Conservation (phyloP, 495 filamentous ascomycete genomes). For the Penicillium parvum region DNA sequence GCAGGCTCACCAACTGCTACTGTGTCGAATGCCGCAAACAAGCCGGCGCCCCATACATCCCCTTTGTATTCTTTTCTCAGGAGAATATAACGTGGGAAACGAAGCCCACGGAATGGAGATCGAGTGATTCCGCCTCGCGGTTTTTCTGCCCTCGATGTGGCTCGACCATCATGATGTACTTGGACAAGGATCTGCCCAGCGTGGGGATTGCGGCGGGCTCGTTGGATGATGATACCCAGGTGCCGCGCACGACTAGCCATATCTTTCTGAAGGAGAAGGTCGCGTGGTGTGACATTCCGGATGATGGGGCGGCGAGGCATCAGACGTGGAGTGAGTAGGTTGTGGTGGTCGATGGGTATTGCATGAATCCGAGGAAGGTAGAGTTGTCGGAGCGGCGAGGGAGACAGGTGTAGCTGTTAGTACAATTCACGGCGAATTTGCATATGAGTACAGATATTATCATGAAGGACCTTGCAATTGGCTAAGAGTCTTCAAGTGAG, state of each 20-base stretch:
- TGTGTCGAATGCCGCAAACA: conserved; percentile 28
- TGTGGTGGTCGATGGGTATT: not conserved
- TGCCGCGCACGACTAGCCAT: conserved; percentile 18
- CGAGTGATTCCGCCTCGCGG: conserved; percentile 20
- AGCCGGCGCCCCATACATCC: conserved; percentile 27
- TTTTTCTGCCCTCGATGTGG: conserved; percentile 29
- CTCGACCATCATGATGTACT: conserved; percentile 26
- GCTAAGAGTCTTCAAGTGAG: conserved; percentile 1
- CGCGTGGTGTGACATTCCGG: conserved; percentile 24
- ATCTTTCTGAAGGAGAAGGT: conserved; percentile 29
- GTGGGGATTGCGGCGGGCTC: conserved; percentile 26
- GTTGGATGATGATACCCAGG: conserved; percentile 19
- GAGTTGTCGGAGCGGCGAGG: no score
- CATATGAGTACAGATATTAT: no score
- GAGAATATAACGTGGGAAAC: conserved; percentile 19
- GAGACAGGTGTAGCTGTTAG: no score
- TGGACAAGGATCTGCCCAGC: conserved; percentile 7
- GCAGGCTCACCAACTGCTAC: conserved; percentile 24
- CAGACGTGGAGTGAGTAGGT: conserved; percentile 7
- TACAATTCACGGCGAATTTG: no score
- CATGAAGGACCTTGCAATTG: not conserved
- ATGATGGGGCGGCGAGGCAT: conserved; percentile 21
- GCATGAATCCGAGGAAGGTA: no score
- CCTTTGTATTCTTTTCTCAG: conserved; percentile 20
- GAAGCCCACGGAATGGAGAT: conserved; percentile 14